Conservation (phyloP, 2,329 filamentous ascomycete species). For the Neospermospora avenae region DNA sequence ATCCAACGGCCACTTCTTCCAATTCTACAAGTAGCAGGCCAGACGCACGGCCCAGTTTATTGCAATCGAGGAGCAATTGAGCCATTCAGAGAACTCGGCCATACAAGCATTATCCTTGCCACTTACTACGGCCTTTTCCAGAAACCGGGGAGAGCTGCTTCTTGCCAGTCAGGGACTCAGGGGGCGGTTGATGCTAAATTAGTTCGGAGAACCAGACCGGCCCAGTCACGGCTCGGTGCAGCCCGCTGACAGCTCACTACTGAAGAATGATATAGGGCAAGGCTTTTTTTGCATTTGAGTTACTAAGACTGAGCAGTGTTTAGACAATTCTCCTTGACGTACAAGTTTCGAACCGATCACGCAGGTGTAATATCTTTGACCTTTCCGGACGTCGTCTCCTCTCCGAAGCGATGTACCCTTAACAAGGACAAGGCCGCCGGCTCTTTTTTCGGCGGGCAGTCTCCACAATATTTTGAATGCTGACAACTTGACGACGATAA, state of each 20-base stretch:
- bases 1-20: not conserved
- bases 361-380: too few species aligned
- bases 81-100: not conserved
- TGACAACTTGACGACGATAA: too few species aligned
- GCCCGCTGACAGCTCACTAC: not conserved
- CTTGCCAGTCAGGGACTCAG: not conserved
- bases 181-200: not conserved
- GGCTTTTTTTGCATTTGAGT: too few species aligned
- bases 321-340: too few species aligned
- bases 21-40: not conserved
- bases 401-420: too few species aligned
- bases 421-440: too few species aligned
- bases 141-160: conserved; percentile 4
- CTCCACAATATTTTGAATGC: too few species aligned
- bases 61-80: not conserved
- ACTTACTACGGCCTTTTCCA: not conserved
- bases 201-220: not conserved
- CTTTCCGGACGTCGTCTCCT: too few species aligned
- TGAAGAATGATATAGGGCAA: too few species aligned
- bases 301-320: too few species aligned
- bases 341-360: too few species aligned
- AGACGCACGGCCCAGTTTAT: not conserved
- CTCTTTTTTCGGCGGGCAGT: too few species aligned
- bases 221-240: not conserved
- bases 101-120: not conserved